phyloP scores from a whole-genome alignment of 1,139 yeast species.

The Pneumocystis wakefieldiae region DNA sequence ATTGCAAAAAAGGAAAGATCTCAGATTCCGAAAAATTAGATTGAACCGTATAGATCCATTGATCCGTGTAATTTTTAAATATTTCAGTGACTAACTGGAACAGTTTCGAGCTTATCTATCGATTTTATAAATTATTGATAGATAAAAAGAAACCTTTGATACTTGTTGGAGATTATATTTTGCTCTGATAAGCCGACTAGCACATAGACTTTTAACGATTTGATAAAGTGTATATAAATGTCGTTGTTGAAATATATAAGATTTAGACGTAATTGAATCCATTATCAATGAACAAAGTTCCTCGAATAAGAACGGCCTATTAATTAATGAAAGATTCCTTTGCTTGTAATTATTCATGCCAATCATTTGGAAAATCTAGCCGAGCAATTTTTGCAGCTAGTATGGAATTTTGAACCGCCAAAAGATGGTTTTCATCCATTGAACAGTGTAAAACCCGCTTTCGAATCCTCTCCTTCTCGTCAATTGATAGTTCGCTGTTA shows the following conservation, averaged over 20 bases:
- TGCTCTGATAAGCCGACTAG: slow-evolving; percentile 70
- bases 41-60: slow-evolving; percentile 36
- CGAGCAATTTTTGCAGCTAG: slow-evolving; percentile 65
- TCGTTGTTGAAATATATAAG: slow-evolving; percentile 44
- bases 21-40: neutral
- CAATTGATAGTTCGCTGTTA: slow-evolving; percentile 38
- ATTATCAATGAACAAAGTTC: slow-evolving; percentile 35
- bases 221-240: slow-evolving; percentile 56
- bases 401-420: slow-evolving; percentile 65
- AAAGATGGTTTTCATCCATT: slow-evolving; percentile 55
- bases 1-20: neutral
- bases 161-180: slow-evolving; percentile 64
- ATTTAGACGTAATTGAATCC: slow-evolving; percentile 27
- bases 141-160: slow-evolving; percentile 13
- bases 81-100: slow-evolving; percentile 44
- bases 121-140: neutral
- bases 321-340: neutral
- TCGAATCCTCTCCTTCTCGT: slow-evolving; percentile 55
- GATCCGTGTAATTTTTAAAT: slow-evolving; percentile 44
- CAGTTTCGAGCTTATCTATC: slow-evolving; percentile 34
- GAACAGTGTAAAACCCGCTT: slow-evolving; percentile 42
- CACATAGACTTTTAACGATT: slow-evolving; percentile 53
- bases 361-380: slow-evolving; percentile 70
- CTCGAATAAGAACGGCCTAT: slow-evolving; percentile 13
- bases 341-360: slow-evolving; percentile 29